Conservation (phyloP, 257 asterid species). For the Lavandula angustifolia region DNA sequence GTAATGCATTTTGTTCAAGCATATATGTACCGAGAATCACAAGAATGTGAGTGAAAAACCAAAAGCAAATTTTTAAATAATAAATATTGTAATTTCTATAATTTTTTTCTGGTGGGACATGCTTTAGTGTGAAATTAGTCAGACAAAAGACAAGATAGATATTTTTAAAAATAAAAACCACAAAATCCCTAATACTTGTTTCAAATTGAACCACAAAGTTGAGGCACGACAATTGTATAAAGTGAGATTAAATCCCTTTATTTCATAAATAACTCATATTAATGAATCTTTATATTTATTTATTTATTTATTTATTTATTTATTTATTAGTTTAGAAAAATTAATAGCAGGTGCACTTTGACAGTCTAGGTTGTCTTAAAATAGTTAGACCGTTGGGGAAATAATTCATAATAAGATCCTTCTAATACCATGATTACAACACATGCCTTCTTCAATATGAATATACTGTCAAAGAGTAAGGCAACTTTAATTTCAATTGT, state of each 20-base stretch:
- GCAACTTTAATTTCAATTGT: background rate
- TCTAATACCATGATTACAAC: conserved; percentile 30
- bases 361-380: conserved; percentile 43
- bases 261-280: conserved; percentile 27
- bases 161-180: background rate
- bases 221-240: conserved; percentile 38
- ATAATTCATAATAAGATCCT: conserved; percentile 3
- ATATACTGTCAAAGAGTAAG: background rate
- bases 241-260: conserved; percentile 16
- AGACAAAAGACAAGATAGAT: conserved; percentile 24
- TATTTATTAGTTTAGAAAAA: conserved; percentile 7
- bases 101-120: too few relatives aligned
- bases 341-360: conserved; percentile 31
- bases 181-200: background rate
- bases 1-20: too few relatives aligned
- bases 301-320: background rate
- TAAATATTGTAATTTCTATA: too few relatives aligned
- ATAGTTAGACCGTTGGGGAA: conserved; percentile 34
- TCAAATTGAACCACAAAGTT: conserved; percentile 32
- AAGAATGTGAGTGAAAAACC: too few relatives aligned
- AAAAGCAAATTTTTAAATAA: too few relatives aligned
- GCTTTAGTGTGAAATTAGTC: too few relatives aligned
- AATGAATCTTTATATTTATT: background rate
- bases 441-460: conserved; percentile 18
- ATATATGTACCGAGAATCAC: too few relatives aligned